Conservation (phyloP, 495 filamentous ascomycete species). For the Chaetomium fimeti region DNA sequence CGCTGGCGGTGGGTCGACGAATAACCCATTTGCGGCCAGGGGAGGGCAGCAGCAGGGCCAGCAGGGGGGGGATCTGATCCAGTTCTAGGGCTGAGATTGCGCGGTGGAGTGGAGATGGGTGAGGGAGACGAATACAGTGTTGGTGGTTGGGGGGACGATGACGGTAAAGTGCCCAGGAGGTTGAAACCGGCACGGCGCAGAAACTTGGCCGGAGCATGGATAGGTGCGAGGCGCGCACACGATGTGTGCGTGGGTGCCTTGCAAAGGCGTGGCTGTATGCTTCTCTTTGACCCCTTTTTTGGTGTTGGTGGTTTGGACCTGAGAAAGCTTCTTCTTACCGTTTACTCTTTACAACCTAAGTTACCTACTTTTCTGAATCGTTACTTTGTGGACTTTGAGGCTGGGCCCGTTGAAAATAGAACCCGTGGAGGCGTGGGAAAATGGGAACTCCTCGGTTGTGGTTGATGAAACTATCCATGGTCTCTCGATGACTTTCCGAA, state of each 20-base stretch:
- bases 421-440: not conserved
- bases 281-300: constrained; percentile 16
- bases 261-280: constrained; percentile 21
- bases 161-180: not conserved
- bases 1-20: constrained; percentile 42
- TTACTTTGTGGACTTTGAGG: not conserved
- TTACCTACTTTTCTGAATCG: constrained; percentile 5
- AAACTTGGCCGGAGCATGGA: not conserved
- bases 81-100: constrained; percentile 55
- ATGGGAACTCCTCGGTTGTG: not conserved
- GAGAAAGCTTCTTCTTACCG: constrained; percentile 15
- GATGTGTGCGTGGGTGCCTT: not conserved
- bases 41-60: constrained; percentile 61
- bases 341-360: constrained; percentile 2
- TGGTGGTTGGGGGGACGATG: not conserved
- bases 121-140: not conserved
- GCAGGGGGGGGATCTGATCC: constrained; percentile 82
- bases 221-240: not conserved
- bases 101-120: not conserved
- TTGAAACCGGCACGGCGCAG: constrained; percentile 1
- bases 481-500: too few relatives aligned
- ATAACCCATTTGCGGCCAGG: constrained; percentile 71
- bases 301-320: constrained; percentile 7
- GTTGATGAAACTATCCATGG: too few relatives aligned
- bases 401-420: not conserved